Evolutionary conservation across 129 eudicot genomes (phyloP).

Genomic region (Lactuca saligna): DNA sequence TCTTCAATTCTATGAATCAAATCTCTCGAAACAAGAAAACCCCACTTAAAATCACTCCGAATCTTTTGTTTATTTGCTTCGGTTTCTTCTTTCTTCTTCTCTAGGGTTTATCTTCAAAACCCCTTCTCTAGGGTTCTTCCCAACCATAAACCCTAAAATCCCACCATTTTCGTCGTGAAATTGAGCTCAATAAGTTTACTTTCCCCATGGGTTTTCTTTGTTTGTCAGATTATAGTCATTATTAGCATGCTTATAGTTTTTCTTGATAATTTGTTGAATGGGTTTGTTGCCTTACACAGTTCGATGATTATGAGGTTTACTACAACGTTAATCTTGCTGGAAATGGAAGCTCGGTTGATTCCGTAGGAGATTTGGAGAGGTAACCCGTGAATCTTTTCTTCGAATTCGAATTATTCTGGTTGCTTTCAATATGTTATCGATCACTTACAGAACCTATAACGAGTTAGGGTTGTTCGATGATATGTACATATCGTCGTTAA

Average conservation of each 20-base stretch:
- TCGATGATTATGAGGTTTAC: conserved; percentile 34
- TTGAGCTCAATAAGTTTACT: conserved; percentile 26
- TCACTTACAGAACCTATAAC: too few species aligned
- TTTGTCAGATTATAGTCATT: conserved; percentile 22
- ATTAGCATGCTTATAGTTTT: conserved; percentile 16
- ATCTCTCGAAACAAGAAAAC: conserved; percentile 16
- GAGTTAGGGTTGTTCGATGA: not conserved
- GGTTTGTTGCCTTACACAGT: conserved; percentile 19
- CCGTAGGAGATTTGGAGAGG: conserved; percentile 32
- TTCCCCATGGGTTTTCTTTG: conserved; percentile 29
- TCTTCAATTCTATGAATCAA: conserved; percentile 10
- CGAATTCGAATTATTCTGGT: not conserved
- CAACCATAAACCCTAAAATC: conserved; percentile 18
- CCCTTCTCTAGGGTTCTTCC: conserved; percentile 28
- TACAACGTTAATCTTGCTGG: conserved; percentile 16
- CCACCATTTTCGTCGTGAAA: conserved; percentile 36
- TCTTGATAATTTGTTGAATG: not conserved
- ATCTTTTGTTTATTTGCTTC: conserved; percentile 23
- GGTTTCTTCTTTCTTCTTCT: conserved; percentile 13
- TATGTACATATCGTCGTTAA: not conserved
- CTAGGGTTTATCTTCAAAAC: conserved; percentile 40
- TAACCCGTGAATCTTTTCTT: conserved; percentile 20
- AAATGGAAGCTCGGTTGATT: conserved; percentile 27
- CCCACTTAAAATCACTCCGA: conserved; percentile 24
- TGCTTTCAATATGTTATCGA: not conserved